A percentile compares a stretch with the other conserved stretches of the same genome.
These are phyloP conservation scores for Sporobolomyces pararoseus DNA, from an alignment of 768 basidiomycete genomes.

Conservation along the genomic window DNA sequence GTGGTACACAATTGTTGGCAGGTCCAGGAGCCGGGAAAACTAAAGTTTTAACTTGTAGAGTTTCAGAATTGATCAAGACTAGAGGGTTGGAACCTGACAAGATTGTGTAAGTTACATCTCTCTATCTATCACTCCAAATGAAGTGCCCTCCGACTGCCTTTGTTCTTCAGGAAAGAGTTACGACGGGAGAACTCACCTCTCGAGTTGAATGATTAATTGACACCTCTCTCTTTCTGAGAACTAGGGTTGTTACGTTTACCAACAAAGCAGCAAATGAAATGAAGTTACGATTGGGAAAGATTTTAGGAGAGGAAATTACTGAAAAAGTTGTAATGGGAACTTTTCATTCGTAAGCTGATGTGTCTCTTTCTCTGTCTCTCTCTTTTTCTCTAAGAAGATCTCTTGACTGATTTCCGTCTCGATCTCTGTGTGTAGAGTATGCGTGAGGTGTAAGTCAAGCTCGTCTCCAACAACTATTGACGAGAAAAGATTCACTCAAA, in stretches of 20 bases:
- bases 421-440: no score
- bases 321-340: constrained; percentile 56
- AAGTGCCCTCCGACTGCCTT: no score
- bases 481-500: neutral
- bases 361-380: no score
- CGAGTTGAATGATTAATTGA: constrained; percentile 8
- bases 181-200: neutral
- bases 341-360: constrained; percentile 39
- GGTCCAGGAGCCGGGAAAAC: constrained; percentile 49
- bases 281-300: constrained; percentile 62
- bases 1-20: constrained; percentile 41
- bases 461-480: neutral
- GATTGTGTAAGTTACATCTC: constrained; percentile 41
- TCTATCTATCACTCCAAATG: no score
- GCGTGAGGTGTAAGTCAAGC: constrained; percentile 29
- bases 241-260: constrained; percentile 65
- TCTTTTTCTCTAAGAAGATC: no score
- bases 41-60: constrained; percentile 50
- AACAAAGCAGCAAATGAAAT: constrained; percentile 73
- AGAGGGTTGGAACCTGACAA: constrained; percentile 46
- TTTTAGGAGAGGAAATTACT: constrained; percentile 63
- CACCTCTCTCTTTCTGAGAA: neutral
- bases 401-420: neutral
- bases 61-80: constrained; percentile 49
- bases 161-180: neutral